phyloP scores from a whole-genome alignment of 2,329 filamentous ascomycete genomes.

The Trichoderma oligosporum region DNA sequence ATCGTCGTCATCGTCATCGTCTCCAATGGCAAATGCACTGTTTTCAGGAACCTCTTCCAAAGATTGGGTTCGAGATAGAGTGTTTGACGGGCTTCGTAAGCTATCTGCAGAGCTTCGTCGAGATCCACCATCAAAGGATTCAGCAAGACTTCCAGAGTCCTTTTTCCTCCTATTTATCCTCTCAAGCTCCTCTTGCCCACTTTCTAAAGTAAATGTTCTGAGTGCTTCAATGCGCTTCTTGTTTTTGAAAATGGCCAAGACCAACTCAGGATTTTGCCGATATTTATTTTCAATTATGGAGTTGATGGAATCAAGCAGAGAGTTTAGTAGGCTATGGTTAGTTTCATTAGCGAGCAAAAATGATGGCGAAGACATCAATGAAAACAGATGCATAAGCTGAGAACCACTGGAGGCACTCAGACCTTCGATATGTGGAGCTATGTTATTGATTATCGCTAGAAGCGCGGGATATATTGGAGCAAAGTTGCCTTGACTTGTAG shows the following conservation, averaged over 20 bases:
- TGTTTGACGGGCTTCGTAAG: conserved; percentile 54
- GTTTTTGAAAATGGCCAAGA: conserved; percentile 75
- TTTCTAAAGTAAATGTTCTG: conserved; percentile 84
- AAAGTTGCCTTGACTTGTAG: conserved; percentile 82
- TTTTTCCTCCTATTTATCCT: conserved; percentile 68
- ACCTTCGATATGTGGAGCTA: conserved; percentile 77
- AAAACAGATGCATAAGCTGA: conserved; percentile 82
- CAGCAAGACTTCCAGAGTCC: conserved; percentile 51
- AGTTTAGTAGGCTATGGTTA: conserved; percentile 77
- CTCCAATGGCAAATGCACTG: conserved; percentile 81
- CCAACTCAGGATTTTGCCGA: conserved; percentile 71
- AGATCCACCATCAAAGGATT: conserved; percentile 48
- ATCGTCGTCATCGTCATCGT: too few species aligned
- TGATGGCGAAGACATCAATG: conserved; percentile 87
- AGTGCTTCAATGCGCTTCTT: conserved; percentile 80
- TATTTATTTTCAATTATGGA: conserved; percentile 88
- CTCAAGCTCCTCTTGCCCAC: conserved; percentile 86
- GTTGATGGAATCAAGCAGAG: conserved; percentile 84
- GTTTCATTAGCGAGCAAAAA: conserved; percentile 90
- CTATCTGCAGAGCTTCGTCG: conserved; percentile 65
- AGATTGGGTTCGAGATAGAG: conserved; percentile 26
- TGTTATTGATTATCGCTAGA: conserved; percentile 88
- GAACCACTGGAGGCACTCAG: conserved; percentile 71
- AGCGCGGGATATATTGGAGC: conserved; percentile 90
- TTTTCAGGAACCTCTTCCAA: conserved; percentile 53